phyloP scores from a whole-genome alignment of 1,284 basidiomycete genomes.

The Trichosporon inkin region DNA sequence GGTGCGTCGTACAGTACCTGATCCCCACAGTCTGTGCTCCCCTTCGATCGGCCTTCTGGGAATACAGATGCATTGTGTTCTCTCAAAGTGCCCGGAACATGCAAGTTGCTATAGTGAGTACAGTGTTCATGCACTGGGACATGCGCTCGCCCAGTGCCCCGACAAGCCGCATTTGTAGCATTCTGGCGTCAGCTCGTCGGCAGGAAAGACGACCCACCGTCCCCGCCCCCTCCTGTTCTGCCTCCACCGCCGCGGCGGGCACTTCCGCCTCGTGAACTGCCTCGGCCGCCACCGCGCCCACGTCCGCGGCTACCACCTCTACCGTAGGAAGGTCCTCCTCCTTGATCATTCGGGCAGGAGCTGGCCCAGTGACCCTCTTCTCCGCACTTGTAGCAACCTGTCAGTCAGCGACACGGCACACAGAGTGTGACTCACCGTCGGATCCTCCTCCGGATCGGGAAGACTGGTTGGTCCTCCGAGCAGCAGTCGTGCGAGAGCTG shows the following conservation, averaged over 20 bases:
- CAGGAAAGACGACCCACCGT: conserved; percentile 11
- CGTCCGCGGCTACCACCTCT: background rate
- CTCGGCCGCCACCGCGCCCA: background rate
- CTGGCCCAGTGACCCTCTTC: conserved; percentile 17
- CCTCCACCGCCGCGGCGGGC: conserved; percentile 10
- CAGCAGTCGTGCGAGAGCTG: background rate
- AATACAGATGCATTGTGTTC: background rate
- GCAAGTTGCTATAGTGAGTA: background rate
- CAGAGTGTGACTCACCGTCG: background rate
- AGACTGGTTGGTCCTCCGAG: background rate
- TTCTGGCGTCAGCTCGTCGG: conserved; percentile 15
- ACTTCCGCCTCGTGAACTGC: background rate
- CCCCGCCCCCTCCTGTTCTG: conserved; percentile 11
- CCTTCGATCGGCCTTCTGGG: background rate
- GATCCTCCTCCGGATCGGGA: background rate
- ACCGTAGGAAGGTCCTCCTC: background rate
- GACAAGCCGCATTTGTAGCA: conserved; percentile 46
- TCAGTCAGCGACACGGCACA: background rate
- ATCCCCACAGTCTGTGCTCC: background rate
- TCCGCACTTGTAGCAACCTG: conserved; percentile 18
- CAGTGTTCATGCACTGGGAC: conserved; percentile 28
- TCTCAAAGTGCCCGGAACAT: background rate
- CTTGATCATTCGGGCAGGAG: conserved; percentile 12
- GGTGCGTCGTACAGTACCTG: background rate
- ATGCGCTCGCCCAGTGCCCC: conserved; percentile 52